Evolutionary conservation across 805 yeast species (phyloP), one percentile per base, ranked within the genome.

Genomic region (Saturnispora diversa): DNA sequence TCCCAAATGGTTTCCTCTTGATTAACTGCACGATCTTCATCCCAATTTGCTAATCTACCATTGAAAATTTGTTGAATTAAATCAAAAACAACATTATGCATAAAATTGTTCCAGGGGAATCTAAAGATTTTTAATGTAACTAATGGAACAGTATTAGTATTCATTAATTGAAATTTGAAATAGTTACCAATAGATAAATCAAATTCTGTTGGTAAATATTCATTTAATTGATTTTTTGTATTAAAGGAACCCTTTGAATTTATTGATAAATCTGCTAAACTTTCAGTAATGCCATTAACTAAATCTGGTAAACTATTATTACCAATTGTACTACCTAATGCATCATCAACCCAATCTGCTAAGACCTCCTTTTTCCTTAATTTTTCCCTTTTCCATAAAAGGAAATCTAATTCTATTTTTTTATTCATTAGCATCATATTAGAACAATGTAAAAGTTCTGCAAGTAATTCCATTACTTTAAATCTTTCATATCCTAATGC

Each of bases 61-160:
- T 86, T 87, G 58, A 92, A 74, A 15, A 92, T 77, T 59, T 92
- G 99, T 60, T 92, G 99, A 24, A 92, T 81, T 46, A 92, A 76
- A 62, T 92, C 99, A 68, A 90, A 92, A 7, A 92, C 95, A 43
- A 92, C 98, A 55, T 90, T 92, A 61, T 92, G 98, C 68, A 92
- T 73, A 55, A 92, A 92, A 56, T 92, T 92, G 59, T 92, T 92
- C 97, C 97, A 92, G 6, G 97, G 96, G 60, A 80, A 86, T 47
- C 72, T 66, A 50, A 86, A 75, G 51, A 92, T 77, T 66, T 83
- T 77, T 21, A 70, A 58, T 5, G 87, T 66, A 5, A 87, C 75
- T 20, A 72, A 68, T 11, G 75, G 66, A 24, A 88, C 67, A 40
- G 86, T 74, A 24, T 70, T 68, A 50, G 77, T 77, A 52, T 87